phyloP scores from a whole-genome alignment of 805 yeast species.

The Maudiozyma pseudohumilis region DNA sequence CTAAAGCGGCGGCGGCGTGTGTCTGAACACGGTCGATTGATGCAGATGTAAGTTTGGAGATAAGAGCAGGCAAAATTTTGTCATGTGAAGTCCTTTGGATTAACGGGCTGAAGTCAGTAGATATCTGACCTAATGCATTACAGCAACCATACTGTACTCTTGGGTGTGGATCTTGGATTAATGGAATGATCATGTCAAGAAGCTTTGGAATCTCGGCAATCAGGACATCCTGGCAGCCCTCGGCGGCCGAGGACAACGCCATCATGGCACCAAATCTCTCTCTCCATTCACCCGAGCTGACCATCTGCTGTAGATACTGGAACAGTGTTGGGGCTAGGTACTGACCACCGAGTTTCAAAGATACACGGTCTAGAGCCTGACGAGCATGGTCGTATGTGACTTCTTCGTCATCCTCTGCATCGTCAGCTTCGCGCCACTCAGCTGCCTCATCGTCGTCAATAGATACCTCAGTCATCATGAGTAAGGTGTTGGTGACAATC shows the following conservation, averaged over 20 bases:
- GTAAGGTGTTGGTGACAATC: slow-evolving; percentile 62
- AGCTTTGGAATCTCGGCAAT: slow-evolving; percentile 73
- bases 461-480: slow-evolving; percentile 89
- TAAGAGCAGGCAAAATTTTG: slow-evolving; percentile 76
- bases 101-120: slow-evolving; percentile 88
- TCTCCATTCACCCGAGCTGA: slow-evolving; percentile 72
- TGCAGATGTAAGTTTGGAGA: slow-evolving; percentile 61
- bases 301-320: slow-evolving; percentile 77
- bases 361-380: slow-evolving; percentile 85
- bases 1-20: slow-evolving; percentile 97
- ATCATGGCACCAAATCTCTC: slow-evolving; percentile 93
- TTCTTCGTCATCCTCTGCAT: slow-evolving; percentile 74
- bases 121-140: slow-evolving; percentile 92
- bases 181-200: slow-evolving; percentile 75
- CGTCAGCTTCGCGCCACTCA: slow-evolving; percentile 80
- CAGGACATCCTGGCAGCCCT: slow-evolving; percentile 88
- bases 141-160: slow-evolving; percentile 97
- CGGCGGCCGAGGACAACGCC: slow-evolving; percentile 96
- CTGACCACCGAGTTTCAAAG: slow-evolving; percentile 75
- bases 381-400: slow-evolving; percentile 85
- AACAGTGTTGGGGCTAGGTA: slow-evolving; percentile 78
- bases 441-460: slow-evolving; percentile 77
- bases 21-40: slow-evolving; percentile 91
- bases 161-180: slow-evolving; percentile 77
- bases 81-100: slow-evolving; percentile 76